Base-by-base conservation (phyloP, 208 protist genomes). In the Leishmania major region DNA sequence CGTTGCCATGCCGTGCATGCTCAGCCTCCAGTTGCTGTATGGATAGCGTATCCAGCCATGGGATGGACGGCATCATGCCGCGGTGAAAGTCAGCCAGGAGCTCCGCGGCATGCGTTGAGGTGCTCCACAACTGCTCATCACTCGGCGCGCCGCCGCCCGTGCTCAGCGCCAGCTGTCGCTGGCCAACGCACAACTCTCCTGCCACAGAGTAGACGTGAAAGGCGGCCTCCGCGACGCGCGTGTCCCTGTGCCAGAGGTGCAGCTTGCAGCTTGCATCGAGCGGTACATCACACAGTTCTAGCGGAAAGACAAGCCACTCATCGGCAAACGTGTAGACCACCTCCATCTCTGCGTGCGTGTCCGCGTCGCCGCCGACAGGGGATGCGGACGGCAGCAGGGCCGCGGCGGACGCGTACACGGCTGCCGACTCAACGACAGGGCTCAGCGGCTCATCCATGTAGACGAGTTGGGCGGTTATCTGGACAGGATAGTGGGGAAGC, bases 211-310 rank as follows among this genome's bases (percentile, higher is more conserved):
- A 90, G 25, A 87, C 77, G 74, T 91, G 84, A 80, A 91, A 90
- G 7, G 62, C 31, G 64, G 84, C 17, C 53, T 79, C 51, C 43
- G 35, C 76, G 73, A 83, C 51, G 76, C 74, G 47, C 40, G 35
- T 53, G 55, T 78, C 78, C 74, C 72, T 77, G 70, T 67, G 70
- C 69, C 77, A 83, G 57, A 84, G 75, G 45, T 81, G 79, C 75
- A 91, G n/a, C 53, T 62, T 67, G 53, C 78, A 81, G 35, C 31
- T 72, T 10, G 95, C 91, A 81, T 97, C 94, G 3, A 97, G 81
- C 35, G 96, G 96, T 70, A 99, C 62, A 70, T 98, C 94, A 76
- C 89, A 84, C 69, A 98, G 84, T 66, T 89, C 83, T 19, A 99
- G 86, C 8, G 96, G 95, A 17, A 98, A 89, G 49, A 90, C 84